Evolutionary conservation across 257 asterid genomes (phyloP).

Genomic region (Verbena officinalis): DNA sequence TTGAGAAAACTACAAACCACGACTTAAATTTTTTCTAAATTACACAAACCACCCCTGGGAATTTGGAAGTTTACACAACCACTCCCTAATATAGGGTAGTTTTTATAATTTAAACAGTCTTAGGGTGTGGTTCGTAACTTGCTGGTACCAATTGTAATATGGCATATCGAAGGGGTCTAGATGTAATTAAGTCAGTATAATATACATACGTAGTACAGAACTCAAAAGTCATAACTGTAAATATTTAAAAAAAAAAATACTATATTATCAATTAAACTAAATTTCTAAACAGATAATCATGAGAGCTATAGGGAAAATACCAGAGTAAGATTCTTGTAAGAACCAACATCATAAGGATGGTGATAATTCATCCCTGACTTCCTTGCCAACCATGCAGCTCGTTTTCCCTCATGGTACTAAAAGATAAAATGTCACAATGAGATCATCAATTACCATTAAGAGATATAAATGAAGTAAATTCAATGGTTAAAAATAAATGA

Average conservation of each 20-base stretch:
- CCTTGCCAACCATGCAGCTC: constrained; percentile 91
- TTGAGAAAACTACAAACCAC: too few species aligned
- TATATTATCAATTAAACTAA: too few species aligned
- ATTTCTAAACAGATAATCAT: too few species aligned
- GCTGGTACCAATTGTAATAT: too few species aligned
- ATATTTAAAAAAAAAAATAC: not conserved
- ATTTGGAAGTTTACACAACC: too few species aligned
- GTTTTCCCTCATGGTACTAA: constrained; percentile 73
- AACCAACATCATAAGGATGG: constrained; percentile 84
- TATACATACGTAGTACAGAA: not conserved
- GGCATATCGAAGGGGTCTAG: too few species aligned
- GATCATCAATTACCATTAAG: constrained; percentile 25
- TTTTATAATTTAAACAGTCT: too few species aligned
- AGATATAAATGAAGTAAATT: not conserved
- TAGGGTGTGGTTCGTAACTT: too few species aligned
- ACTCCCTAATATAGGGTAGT: too few species aligned
- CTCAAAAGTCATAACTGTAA: not conserved
- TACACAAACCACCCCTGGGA: too few species aligned
- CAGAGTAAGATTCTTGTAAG: constrained; percentile 63
- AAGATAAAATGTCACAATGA: constrained; percentile 24
- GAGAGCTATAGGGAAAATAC: constrained; percentile 40
- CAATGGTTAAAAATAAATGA: constrained; percentile 4
- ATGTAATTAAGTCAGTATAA: not conserved
- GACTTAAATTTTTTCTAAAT: too few species aligned
- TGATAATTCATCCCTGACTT: constrained; percentile 80